Evolutionary conservation across 2,329 filamentous ascomycete genomes (phyloP).

Genomic region (Thyridium curvatum): DNA sequence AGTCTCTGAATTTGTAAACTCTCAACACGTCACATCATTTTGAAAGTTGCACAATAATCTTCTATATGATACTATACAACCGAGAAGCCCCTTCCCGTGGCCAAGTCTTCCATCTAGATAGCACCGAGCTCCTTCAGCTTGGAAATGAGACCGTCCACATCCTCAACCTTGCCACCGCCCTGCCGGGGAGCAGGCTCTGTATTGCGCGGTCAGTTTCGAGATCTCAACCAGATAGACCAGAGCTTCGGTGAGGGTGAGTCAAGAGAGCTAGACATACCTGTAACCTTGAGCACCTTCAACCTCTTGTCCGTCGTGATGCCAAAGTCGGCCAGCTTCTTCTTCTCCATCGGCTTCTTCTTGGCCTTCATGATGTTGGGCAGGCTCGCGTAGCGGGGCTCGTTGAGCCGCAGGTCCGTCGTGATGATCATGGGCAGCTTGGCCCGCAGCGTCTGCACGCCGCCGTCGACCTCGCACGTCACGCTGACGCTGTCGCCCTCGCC

Average conservation of each 20-base stretch:
- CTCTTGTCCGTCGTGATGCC: slow-evolving; percentile 68
- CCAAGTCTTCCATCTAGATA: slow-evolving; percentile 43
- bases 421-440: slow-evolving; percentile 87
- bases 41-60: too few species aligned
- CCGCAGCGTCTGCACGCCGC: slow-evolving; percentile 83
- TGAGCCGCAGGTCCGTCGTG: slow-evolving; percentile 89
- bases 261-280: slow-evolving; percentile 47
- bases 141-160: slow-evolving; percentile 87
- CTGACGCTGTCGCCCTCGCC: slow-evolving; percentile 62
- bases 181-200: slow-evolving; percentile 79
- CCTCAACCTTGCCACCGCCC: slow-evolving; percentile 94
- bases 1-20: too few species aligned
- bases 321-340: slow-evolving; percentile 80
- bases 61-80: too few species aligned
- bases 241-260: too few species aligned
- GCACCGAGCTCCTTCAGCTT: slow-evolving; percentile 97
- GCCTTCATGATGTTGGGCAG: slow-evolving; percentile 99
- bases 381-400: slow-evolving; percentile 91
- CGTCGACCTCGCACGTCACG: slow-evolving; percentile 90
- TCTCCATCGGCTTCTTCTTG: slow-evolving; percentile 98
- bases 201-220: too few species aligned
- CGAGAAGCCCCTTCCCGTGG: too few species aligned
- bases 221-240: too few species aligned
- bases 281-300: slow-evolving; percentile 86
- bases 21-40: too few species aligned